Evolutionary conservation across 1,284 basidiomycete genomes (phyloP).

Genomic region (Vanrija sp.): DNA sequence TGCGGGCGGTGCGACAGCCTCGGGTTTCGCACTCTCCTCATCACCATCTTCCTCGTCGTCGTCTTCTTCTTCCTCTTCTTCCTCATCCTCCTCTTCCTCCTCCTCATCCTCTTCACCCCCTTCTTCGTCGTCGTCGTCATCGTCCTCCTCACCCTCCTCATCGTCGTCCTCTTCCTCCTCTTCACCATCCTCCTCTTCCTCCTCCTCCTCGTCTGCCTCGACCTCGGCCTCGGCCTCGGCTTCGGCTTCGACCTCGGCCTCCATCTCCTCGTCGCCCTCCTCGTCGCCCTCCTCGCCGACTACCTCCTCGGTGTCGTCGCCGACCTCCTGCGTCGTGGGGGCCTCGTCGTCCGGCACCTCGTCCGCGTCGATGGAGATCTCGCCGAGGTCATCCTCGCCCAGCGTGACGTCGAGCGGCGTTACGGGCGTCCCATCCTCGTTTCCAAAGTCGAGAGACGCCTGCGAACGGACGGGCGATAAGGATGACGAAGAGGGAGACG

Average conservation of each 20-base stretch:
- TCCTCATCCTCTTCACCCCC: slow-evolving; percentile 14
- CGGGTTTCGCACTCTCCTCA: slow-evolving; percentile 3
- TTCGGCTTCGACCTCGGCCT: slow-evolving; percentile 22
- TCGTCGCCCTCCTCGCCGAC: slow-evolving; percentile 6
- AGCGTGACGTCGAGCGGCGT: slow-evolving; percentile 7
- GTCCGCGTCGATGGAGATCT: neutral
- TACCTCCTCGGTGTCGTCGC: slow-evolving; percentile 5
- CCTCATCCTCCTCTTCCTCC: slow-evolving; percentile 10
- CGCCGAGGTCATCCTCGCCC: slow-evolving; percentile 7
- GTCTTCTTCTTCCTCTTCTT: slow-evolving; percentile 14
- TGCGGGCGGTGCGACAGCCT: neutral
- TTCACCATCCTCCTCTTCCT: slow-evolving; percentile 14
- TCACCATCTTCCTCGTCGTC: slow-evolving; percentile 15
- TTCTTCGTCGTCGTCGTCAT: slow-evolving; percentile 4
- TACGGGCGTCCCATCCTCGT: slow-evolving; percentile 4
- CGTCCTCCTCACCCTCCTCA: slow-evolving; percentile 7
- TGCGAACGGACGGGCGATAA: slow-evolving; percentile 12
- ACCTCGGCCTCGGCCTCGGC: slow-evolving; percentile 19
- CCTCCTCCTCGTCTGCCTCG: slow-evolving; percentile 16
- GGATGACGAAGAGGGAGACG: slow-evolving; percentile 10
- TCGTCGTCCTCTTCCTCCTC: slow-evolving; percentile 10
- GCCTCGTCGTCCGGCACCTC: slow-evolving; percentile 6
- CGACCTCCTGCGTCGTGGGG: neutral
- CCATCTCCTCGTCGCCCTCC: slow-evolving; percentile 14
- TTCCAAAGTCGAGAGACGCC: slow-evolving; percentile 3